phyloP scores from a whole-genome alignment of 2,329 filamentous ascomycete species.

The Albifimbria verrucaria region DNA sequence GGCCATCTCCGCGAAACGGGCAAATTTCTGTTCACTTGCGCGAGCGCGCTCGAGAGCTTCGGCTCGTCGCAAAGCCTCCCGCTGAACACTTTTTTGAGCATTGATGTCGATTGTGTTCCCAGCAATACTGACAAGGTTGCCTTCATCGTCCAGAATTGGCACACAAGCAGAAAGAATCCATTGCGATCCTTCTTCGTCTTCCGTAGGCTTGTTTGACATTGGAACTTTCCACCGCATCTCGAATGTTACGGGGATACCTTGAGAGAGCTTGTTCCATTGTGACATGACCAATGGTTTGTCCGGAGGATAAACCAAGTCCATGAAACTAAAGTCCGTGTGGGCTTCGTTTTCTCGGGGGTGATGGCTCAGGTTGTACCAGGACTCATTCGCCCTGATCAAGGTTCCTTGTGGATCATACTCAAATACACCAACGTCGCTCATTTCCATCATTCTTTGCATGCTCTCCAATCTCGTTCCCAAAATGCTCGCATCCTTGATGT shows the following conservation, averaged over 20 bases:
- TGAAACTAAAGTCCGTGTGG: not conserved
- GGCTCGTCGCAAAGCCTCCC: not conserved
- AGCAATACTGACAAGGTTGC: not conserved
- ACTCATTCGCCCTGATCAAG: not conserved
- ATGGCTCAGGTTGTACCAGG: not conserved
- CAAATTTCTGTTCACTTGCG: not conserved
- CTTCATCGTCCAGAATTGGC: not conserved
- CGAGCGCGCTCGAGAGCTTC: not conserved
- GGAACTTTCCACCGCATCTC: constrained; percentile 1
- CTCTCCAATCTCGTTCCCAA: not conserved
- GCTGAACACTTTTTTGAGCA: not conserved
- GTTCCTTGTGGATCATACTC: not conserved
- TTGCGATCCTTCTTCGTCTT: not conserved
- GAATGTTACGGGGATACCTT: not conserved
- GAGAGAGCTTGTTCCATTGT: not conserved
- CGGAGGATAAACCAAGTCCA: not conserved
- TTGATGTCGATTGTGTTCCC: constrained; percentile 1
- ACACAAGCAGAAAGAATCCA: not conserved
- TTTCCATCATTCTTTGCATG: not conserved
- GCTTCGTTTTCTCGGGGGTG: not conserved
- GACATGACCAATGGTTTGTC: not conserved
- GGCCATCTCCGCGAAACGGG: not conserved
- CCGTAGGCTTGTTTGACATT: not conserved
- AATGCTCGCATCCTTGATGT: not conserved
- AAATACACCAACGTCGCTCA: not conserved